Evolutionary conservation across 1,284 basidiomycete species (phyloP), one percentile per base, ranked within the genome.

Genomic region (Moniliophthora roreri): DNA sequence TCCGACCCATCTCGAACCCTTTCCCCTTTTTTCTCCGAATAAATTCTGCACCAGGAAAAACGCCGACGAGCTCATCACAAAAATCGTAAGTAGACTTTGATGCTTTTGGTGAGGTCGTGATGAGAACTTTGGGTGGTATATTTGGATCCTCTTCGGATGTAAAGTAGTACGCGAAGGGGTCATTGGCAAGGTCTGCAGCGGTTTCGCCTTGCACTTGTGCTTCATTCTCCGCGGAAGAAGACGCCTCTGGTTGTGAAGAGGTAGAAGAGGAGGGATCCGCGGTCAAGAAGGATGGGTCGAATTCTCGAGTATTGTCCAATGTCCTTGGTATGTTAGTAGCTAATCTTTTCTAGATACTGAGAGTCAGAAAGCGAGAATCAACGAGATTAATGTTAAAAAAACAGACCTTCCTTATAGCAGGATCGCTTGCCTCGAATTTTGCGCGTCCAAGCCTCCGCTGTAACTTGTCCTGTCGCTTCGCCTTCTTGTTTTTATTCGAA

Each of bases 41-140:
- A 66, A 97, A 94, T 66, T 99, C 93, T 1, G 93, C 93, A 4
- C 97, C 97, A 24, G 97, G 96, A 64, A 99, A 93, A 36, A 99
- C 78, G 5, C 87, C 89, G 26, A 92, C 88, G 9, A 99, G 73
- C 69, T 99, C 96, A 58, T 95, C 90, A 61, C 92, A 92, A 69
- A 97, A 95, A 16, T 87, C 85, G 63, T 91, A 94, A 0, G 93
- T 95, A 6, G 80, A 69, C 62, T 89, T 91, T 15, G 90, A 89
- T 3, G 93, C 89, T 56, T 90, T 89, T n/a, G 87, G 85, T 0
- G 89, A 92, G 1, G 95, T 97, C 0, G 95, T 98, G 53, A 98
- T 83, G 50, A 98, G 78, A 47, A 97, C 85, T 70, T 91, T 93
- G 0, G 93, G 94, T 34, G 89, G 89, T 11, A 79, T 67, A 38